Conservation (phyloP, 2,329 filamentous ascomycete species). For the Exserohilum turcica region DNA sequence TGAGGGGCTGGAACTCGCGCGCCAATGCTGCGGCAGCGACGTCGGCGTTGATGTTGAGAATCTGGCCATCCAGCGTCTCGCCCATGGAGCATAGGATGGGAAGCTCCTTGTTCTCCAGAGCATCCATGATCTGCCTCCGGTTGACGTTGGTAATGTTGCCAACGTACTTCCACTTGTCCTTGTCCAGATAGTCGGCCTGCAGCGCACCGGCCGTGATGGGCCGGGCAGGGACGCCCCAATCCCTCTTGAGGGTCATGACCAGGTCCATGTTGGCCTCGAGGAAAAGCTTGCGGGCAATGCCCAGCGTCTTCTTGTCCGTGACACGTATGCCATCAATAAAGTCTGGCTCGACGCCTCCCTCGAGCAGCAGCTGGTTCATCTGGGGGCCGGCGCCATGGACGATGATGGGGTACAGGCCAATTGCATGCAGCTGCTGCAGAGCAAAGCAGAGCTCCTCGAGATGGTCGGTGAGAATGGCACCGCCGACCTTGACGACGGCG, state of each 20-base stretch:
- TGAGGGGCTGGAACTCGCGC: slow-evolving; percentile 84
- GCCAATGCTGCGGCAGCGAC: slow-evolving; percentile 94
- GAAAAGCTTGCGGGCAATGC: slow-evolving; percentile 89
- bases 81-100: slow-evolving; percentile 97
- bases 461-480: slow-evolving; percentile 93
- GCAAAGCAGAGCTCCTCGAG: slow-evolving; percentile 88
- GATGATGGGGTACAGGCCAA: slow-evolving; percentile 92
- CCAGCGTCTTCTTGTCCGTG: slow-evolving; percentile 92
- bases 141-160: slow-evolving; percentile 95
- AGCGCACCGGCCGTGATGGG: slow-evolving; percentile 91
- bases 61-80: slow-evolving; percentile 86
- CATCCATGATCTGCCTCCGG: slow-evolving; percentile 85
- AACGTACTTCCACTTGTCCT: slow-evolving; percentile 93
- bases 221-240: slow-evolving; percentile 84
- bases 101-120: slow-evolving; percentile 83
- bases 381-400: slow-evolving; percentile 95
- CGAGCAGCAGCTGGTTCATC: slow-evolving; percentile 87
- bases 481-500: slow-evolving; percentile 97
- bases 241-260: slow-evolving; percentile 79
- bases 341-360: slow-evolving; percentile 89
- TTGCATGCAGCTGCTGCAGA: slow-evolving; percentile 89
- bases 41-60: slow-evolving; percentile 97
- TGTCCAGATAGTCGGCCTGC: slow-evolving; percentile 91
- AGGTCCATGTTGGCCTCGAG: slow-evolving; percentile 94
- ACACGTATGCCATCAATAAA: slow-evolving; percentile 97